Evolutionary conservation across 306 rosid species (phyloP).

Genomic region (Quercus engelmannii): DNA sequence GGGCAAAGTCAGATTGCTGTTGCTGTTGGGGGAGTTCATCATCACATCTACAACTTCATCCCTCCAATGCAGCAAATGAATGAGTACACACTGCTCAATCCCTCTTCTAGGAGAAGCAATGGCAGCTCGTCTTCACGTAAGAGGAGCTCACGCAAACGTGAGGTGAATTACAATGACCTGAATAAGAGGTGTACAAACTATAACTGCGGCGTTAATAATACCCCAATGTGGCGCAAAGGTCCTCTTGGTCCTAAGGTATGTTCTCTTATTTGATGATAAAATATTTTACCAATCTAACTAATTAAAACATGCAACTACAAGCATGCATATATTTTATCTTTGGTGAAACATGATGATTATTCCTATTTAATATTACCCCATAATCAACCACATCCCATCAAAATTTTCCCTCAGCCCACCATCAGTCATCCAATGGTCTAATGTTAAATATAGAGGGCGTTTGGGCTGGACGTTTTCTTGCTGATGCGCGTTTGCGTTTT

Average conservation of each 20-base stretch:
- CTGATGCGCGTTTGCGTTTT: too few species aligned
- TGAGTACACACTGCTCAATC: background rate
- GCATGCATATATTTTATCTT: background rate
- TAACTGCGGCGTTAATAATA: background rate
- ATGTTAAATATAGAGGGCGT: too few species aligned
- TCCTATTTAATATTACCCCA: too few species aligned
- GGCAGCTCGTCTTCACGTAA: conserved; percentile 1
- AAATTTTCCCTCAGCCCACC: too few species aligned
- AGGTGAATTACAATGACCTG: background rate
- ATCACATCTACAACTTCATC: background rate
- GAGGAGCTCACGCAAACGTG: background rate
- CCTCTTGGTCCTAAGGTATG: conserved; percentile 31
- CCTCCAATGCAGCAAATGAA: background rate
- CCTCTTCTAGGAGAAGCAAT: background rate
- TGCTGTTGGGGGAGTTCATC: background rate
- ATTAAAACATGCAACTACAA: background rate
- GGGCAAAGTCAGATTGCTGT: background rate
- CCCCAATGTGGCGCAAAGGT: conserved; percentile 45
- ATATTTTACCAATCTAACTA: too few species aligned
- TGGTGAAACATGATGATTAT: background rate
- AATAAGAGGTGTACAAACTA: conserved; percentile 17
- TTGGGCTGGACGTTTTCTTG: too few species aligned
- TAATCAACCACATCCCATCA: too few species aligned
- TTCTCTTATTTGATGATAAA: background rate
- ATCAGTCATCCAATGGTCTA: too few species aligned